phyloP scores from a whole-genome alignment of 805 yeast species.

The Kodamaea fukazawae region DNA sequence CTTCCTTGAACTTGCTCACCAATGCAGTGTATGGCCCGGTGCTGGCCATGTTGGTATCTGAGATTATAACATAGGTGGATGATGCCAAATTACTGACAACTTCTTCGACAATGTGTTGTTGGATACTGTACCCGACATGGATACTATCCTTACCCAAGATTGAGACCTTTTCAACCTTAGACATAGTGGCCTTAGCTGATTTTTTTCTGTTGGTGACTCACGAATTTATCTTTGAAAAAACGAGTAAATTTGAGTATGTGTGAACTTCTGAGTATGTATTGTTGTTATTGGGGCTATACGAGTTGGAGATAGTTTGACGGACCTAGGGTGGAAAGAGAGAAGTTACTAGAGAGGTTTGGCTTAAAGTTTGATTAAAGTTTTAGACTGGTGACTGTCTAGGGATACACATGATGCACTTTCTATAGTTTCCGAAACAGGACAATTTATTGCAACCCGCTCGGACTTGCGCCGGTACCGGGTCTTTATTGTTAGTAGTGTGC shows the following conservation, averaged over 20 bases:
- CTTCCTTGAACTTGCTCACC: slow-evolving; percentile 38
- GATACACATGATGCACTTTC: no score
- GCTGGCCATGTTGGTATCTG: slow-evolving; percentile 75
- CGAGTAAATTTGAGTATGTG: background rate
- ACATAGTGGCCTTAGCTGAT: slow-evolving; percentile 4
- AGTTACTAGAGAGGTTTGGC: no score
- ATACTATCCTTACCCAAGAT: slow-evolving; percentile 82
- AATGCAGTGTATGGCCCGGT: slow-evolving; percentile 59
- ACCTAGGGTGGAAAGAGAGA: no score
- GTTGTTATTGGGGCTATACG: no score
- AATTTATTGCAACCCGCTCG: no score
- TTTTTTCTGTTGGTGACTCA: slow-evolving; percentile 6
- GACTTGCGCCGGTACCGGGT: no score
- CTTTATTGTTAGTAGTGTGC: no score
- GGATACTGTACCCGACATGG: slow-evolving; percentile 85
- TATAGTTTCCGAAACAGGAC: no score
- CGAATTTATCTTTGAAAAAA: background rate
- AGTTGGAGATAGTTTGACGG: no score
- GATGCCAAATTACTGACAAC: slow-evolving; percentile 62
- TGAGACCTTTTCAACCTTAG: slow-evolving; percentile 50
- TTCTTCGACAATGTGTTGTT: slow-evolving; percentile 68
- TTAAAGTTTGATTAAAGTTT: no score
- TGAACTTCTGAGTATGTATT: no score
- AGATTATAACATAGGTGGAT: slow-evolving; percentile 88
- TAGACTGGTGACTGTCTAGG: no score